Percentiles rank a stretch among this genome's conserved stretches.
phyloP scores from a whole-genome alignment of 2,329 filamentous ascomycete species.

The Teratosphaeria destructans region DNA sequence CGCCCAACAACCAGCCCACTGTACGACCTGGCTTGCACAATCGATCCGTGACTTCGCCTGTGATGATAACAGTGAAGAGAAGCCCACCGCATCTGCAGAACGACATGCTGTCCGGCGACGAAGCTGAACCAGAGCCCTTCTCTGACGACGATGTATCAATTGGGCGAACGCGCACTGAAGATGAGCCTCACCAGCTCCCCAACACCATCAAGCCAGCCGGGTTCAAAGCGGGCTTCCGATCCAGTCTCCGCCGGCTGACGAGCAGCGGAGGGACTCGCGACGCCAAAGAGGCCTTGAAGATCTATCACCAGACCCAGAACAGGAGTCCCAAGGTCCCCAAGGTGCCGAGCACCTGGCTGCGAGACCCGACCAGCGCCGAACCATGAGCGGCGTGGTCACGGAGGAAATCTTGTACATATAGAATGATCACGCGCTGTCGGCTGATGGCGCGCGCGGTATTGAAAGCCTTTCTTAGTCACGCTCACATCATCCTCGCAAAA shows the following conservation, averaged over 20 bases:
- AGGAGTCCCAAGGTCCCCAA: constrained; percentile 40
- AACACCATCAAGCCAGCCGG: background rate
- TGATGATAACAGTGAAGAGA: constrained; percentile 40
- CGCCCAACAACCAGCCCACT: constrained; percentile 26
- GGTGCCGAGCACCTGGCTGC: constrained; percentile 36
- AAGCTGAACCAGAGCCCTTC: constrained; percentile 54
- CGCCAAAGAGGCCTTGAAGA: constrained; percentile 29
- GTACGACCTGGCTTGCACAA: constrained; percentile 61
- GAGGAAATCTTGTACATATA: background rate
- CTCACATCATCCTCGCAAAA: background rate
- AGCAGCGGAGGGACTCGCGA: constrained; percentile 38
- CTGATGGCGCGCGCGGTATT: background rate
- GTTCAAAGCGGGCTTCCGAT: constrained; percentile 35
- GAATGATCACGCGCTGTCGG: background rate
- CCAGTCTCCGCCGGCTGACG: constrained; percentile 52
- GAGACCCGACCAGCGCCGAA: constrained; percentile 25
- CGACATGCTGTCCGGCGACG: constrained; percentile 66
- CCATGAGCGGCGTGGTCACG: constrained; percentile 8
- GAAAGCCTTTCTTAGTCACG: background rate
- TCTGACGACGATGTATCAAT: constrained; percentile 63
- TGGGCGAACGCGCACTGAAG: constrained; percentile 26
- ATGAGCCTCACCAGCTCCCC: constrained; percentile 10
- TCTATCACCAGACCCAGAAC: constrained; percentile 14
- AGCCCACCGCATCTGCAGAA: constrained; percentile 39
- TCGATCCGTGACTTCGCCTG: constrained; percentile 76